Conservation (phyloP, 2,329 filamentous ascomycete genomes). For the Fusarium kyushuense region DNA sequence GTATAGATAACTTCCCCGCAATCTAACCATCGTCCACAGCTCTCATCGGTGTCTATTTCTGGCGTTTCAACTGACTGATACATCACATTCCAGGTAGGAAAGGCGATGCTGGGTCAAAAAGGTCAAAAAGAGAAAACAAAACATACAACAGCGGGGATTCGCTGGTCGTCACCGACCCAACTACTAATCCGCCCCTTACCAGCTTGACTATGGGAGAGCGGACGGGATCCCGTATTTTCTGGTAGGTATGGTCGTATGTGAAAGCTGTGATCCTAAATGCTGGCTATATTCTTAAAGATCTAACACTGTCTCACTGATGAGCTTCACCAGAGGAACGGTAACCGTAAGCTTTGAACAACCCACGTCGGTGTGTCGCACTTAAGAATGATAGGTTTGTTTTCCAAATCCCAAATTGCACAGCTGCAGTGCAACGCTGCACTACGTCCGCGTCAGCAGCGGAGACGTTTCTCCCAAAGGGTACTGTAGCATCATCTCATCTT, state of each 20-base stretch:
- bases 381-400: slow-evolving; percentile 15
- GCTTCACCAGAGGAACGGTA: neutral
- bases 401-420: neutral
- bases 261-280: neutral
- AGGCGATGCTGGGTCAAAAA: neutral
- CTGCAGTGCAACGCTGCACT: slow-evolving; percentile 22
- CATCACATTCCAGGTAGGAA: neutral
- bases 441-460: slow-evolving; percentile 29
- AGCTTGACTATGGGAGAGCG: slow-evolving; percentile 16
- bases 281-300: neutral
- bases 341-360: neutral
- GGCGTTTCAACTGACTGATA: neutral
- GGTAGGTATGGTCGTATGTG: slow-evolving; percentile 32
- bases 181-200: neutral
- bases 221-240: slow-evolving; percentile 32
- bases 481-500: neutral
- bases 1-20: slow-evolving; percentile 16
- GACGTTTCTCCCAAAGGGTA: neutral
- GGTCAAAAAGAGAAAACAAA: neutral
- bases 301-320: neutral
- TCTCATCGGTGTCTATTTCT: slow-evolving; percentile 18
- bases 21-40: slow-evolving; percentile 14
- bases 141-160: neutral
- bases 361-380: slow-evolving; percentile 1
- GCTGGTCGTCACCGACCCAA: neutral